Percentiles rank a stretch among this genome's conserved stretches.
Conservation (phyloP, 2,329 filamentous ascomycete genomes). For the Rosellinia necatrix region DNA sequence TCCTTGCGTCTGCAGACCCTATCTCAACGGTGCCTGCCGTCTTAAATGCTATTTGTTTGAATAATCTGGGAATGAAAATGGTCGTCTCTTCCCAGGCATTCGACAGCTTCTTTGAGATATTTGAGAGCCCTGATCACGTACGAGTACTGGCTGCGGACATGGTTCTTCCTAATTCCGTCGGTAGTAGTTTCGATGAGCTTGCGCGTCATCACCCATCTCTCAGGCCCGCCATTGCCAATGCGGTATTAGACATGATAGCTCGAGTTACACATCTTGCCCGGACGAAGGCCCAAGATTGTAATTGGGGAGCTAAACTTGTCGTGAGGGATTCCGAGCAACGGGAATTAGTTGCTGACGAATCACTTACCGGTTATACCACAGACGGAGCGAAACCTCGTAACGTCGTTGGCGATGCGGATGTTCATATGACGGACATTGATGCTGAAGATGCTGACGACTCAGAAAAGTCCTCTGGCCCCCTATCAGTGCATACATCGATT, state of each 20-base stretch:
- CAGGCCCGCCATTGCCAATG: constrained; percentile 77
- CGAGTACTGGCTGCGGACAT: constrained; percentile 78
- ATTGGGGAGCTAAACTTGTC: constrained; percentile 81
- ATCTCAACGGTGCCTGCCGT: constrained; percentile 86
- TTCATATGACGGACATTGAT: constrained; percentile 69
- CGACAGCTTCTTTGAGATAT: constrained; percentile 92
- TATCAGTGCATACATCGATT: constrained; percentile 47
- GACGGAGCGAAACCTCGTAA: constrained; percentile 48
- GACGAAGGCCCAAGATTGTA: constrained; percentile 68
- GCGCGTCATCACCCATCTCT: constrained; percentile 89
- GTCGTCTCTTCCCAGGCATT: constrained; percentile 83
- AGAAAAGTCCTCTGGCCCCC: constrained; percentile 24
- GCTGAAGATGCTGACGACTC: constrained; percentile 29
- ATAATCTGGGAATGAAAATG: constrained; percentile 82
- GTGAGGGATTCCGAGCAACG: constrained; percentile 62
- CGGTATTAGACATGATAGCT: constrained; percentile 87
- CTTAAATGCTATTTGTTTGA: constrained; percentile 92
- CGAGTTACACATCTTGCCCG: constrained; percentile 77
- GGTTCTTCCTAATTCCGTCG: constrained; percentile 72
- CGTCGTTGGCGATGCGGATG: constrained; percentile 52
- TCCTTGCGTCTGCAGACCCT: constrained; percentile 85
- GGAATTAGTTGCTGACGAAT: constrained; percentile 59
- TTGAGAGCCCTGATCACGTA: constrained; percentile 88
- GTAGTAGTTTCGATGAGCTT: constrained; percentile 89
- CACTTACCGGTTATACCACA: constrained; percentile 35